phyloP scores from a whole-genome alignment of 1,139 yeast genomes.

The Suhomyces coccinellae region DNA sequence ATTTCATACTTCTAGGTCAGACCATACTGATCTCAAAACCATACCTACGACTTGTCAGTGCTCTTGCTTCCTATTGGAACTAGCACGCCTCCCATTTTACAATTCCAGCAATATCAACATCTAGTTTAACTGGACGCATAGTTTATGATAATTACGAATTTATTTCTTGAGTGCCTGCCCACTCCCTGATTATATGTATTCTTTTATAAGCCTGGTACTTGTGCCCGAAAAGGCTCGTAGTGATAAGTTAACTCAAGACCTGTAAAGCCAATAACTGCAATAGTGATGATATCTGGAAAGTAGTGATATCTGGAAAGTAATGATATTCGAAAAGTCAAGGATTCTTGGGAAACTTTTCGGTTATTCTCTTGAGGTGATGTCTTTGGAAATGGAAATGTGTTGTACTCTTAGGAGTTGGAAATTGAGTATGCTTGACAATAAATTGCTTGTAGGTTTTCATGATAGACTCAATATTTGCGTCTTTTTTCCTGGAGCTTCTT shows the following conservation, averaged over 20 bases:
- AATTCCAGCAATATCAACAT: background rate
- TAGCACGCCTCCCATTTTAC: background rate
- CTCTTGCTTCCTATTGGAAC: too few species aligned
- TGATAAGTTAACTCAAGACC: background rate
- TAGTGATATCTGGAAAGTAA: background rate
- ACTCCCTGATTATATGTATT: conserved; percentile 6
- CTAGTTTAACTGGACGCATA: background rate
- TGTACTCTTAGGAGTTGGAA: too few species aligned
- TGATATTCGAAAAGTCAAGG: background rate
- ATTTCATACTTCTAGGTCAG: too few species aligned
- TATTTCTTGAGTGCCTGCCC: conserved; percentile 6
- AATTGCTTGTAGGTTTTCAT: background rate
- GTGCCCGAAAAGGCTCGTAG: background rate
- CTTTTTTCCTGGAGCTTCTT: conserved; percentile 66
- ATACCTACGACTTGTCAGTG: too few species aligned
- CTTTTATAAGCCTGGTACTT: background rate
- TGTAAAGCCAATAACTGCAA: too few species aligned
- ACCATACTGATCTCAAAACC: too few species aligned
- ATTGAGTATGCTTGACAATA: too few species aligned
- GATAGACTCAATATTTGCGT: conserved; percentile 39
- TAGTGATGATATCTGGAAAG: background rate
- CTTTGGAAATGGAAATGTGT: background rate
- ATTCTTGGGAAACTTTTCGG: too few species aligned
- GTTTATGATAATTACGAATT: conserved; percentile 6
- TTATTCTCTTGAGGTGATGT: background rate